Evolutionary conservation across 345 rosid genomes (phyloP).

Genomic region (Euphorbia tirucalli): DNA sequence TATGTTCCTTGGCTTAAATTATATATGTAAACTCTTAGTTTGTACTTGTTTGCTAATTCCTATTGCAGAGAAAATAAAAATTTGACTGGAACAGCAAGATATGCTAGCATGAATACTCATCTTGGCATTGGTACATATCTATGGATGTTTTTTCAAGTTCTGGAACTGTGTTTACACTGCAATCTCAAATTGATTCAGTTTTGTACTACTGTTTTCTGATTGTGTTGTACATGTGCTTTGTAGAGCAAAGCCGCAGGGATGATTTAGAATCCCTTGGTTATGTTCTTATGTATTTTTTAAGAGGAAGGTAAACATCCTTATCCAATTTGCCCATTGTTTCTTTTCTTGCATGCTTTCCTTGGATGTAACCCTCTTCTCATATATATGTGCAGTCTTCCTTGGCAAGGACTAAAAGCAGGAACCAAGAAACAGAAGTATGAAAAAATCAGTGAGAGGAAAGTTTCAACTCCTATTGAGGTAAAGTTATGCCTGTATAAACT

Average conservation of each 20-base stretch:
- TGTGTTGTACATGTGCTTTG: not conserved
- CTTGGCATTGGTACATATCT: constrained; percentile 83
- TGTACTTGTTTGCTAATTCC: constrained; percentile 13
- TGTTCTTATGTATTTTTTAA: constrained; percentile 85
- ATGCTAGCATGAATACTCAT: constrained; percentile 97
- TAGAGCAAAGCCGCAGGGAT: constrained; percentile 98
- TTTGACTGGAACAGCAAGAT: constrained; percentile 92
- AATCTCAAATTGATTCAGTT: not conserved
- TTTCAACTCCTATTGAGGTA: constrained; percentile 89
- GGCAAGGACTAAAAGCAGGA: constrained; percentile 96
- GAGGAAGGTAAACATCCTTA: constrained; percentile 63
- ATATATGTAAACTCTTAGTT: not conserved
- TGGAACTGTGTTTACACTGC: not conserved
- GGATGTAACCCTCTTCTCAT: constrained; percentile 38
- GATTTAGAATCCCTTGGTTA: constrained; percentile 95
- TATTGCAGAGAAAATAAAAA: constrained; percentile 81
- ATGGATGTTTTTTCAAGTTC: not conserved
- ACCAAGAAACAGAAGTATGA: constrained; percentile 92
- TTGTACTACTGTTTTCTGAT: constrained; percentile 4
- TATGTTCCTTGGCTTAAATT: not conserved
- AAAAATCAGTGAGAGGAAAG: constrained; percentile 88
- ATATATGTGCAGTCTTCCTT: constrained; percentile 93
- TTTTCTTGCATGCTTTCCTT: constrained; percentile 11
- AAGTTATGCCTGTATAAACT: not conserved
- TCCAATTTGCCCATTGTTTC: constrained; percentile 2